Base-by-base conservation (phyloP, 2,329 filamentous ascomycete species). In the Claviceps sp. region DNA sequence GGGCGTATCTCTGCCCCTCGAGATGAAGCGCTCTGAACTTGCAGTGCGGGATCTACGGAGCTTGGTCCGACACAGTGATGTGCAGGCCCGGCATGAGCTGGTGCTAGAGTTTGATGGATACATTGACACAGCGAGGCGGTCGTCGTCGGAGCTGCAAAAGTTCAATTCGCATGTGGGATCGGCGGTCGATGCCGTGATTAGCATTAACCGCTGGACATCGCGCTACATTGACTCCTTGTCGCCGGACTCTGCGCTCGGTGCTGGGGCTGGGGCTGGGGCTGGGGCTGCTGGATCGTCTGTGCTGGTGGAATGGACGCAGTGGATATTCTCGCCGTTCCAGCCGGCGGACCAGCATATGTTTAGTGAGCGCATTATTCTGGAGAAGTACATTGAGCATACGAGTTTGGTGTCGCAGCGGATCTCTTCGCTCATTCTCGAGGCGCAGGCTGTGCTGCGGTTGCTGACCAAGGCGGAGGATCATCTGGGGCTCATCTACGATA, bases 111-210 rank as follows among this genome's bases (percentile, higher is more conserved):
- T 94, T 52, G 79, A 85, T 55, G 79, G 79, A 48, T 94, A 90
- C 66, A 79, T 93, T 57, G 79, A 84, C 9, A 81, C 79, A 0
- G 82, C 84, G 2, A 72, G 79, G 3, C 73, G 76, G 47, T 81
- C 84, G 1, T 79, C 84, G 4, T 72, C 75, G 45, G 81, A 86
- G 52, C 73, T 93, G 4, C 82, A 84, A 55, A 77, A 75, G 53
- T 93, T 90, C 74, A 90, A 90, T 67, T 81, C 79, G 0, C 82
- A 85, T 58, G 83, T 90, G 57, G 85, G 85, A 4, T 76, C 80
- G 11, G 82, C 84, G 1, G 81, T 90, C 38, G 86, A 91, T 61
- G 79, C 78, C 38, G 81, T 90, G 48, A 82, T 90, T 54, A 78
- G 75, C 55, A 87, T 85, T 52, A 89, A 88, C 61, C 78, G 79